Base-by-base conservation (phyloP, 2,329 filamentous ascomycete species). In the Ophiocordyceps camponoti-floridani region DNA sequence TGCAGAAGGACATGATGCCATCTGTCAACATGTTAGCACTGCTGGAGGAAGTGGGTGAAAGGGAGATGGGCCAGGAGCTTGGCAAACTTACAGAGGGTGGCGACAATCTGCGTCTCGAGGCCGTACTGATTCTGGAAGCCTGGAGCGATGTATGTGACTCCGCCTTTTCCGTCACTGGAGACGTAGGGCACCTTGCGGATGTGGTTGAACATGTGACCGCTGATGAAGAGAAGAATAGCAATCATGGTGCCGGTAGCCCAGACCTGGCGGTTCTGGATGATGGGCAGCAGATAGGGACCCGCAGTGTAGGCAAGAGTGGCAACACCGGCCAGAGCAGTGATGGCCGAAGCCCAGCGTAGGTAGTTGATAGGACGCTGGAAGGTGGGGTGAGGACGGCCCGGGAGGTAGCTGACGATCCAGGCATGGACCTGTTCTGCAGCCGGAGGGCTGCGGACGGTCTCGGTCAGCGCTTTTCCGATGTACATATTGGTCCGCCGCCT, bases 171-270 rank as follows among this genome's bases (percentile, higher is more conserved):
- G 58, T 96, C 79, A 40, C 82, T 84, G 40, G 79, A 72, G 30
- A 96, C 86, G 55, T 98, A 98, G 3, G 91, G 91, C 3, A 93
- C 85, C 61, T 91, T 89, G 54, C 93, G 78, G 58, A 98, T 98
- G 58, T 95, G 88, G 63, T 96, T 98, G 73, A 93, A 98, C 93
- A 98, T 98, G 65, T 96, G 88, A 37, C 91, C 93, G 54, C 84
- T 91, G 42, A 83, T 95, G 66, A 96, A 98, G 47, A 95, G 70
- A 40, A 98, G 74, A 50, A 98, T 88, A 13, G 79, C 72, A 55
- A 96, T 87, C 52, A 98, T 68, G 62, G 84, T 94, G 55, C 93
- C 64, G 19, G 84, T 85, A 23, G 89, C 88, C 91, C 91, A 98
- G 16, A 96, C 66, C 56, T 94, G 96, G 53, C 89, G 82, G 68